Base-by-base conservation (phyloP, 108 stramenopile species). In the Epithemia pelagica region DNA sequence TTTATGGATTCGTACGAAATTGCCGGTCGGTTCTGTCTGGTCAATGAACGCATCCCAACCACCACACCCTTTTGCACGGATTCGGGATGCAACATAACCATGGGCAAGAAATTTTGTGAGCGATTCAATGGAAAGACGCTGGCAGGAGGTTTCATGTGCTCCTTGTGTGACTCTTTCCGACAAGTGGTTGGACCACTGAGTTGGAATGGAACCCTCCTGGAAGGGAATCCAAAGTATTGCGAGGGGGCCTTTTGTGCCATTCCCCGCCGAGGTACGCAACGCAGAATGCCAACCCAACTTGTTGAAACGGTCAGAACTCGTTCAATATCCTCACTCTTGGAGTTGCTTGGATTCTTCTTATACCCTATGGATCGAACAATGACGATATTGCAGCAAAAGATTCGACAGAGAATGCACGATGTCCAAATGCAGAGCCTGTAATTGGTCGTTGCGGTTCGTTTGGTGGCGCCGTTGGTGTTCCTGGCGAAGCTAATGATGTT, bases 1-100 rank as follows among this genome's bases (percentile, higher is more conserved):
- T 46, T 46, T 46, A 46, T 46, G 37, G 37, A 46, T 46, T 46
- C 37, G 37, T 46, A 46, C 37, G 37, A 46, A 46, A 46, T 46
- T 46, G 37, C 37, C 15, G 37, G 37, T 15, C 37, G 37, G 10
- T 46, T 46, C 37, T 46, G 37, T 46, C 15, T 46, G 37, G 37
- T 46, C 37, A 46, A 46, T 5, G 10, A 46, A 46, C 37, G 37
- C 5, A 46, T 46, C 37, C 37, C 37, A 10, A 46, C 37, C 5
- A 46, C 37, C 10, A 46, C 37, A 15, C 37, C 37, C 15, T 46
- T 46, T 46, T 46, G 37, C 15, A 46, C 37, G 10, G 37, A 46
- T 46, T 15, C 5, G 15, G 37, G 37, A 15, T 46, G 37, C 15
- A 15, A 46, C 15, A 46, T 15, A 46, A 15, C 37, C 5, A 46